Base-by-base conservation (phyloP, 495 filamentous ascomycete species). In the Hypoxylon fuscum region DNA sequence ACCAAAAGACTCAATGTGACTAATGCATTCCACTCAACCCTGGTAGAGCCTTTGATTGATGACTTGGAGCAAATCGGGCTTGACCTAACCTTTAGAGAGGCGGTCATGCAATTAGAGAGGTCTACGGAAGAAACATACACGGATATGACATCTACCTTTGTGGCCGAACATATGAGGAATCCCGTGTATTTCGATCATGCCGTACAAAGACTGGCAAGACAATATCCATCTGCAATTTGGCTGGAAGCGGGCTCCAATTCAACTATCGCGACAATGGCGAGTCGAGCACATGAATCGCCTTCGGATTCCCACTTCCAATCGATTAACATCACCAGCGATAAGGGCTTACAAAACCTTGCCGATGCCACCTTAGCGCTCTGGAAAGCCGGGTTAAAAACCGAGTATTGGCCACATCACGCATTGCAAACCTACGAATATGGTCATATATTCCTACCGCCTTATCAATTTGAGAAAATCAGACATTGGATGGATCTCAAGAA, bases 131-230 rank as follows among this genome's bases (percentile, higher is more conserved):
- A n/a, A n/a, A n/a, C n/a, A n/a, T n/a, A 32, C 14, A 35, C 7
- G 6, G 61, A 15, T 55, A 71, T 14, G 25, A 43, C 45, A 9
- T 59, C 58, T 11, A 17, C 31, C 10, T 72, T 71, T 23, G 72
- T 81, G 0, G 66, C 76, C 0, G 62, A 77, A 0, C 84, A 87
- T 53, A 78, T 79, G 55, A 69, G 81, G 4, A 64, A 78, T 1
- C 79, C 84, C 0, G 84, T 87, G 0, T 84, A 69, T 54, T 87
- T 85, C 53, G 47, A 69, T 6, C 71, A 82, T 7, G 82, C 83
- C 0, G 62, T 85, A 0, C 68, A 77, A 25, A 62, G 82, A 20
- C 66, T 85, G 0, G 59, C 75, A 5, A 50, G 73, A 17, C 38
- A 68, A 3, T 72, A 77, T 42, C 66, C 71, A 0, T 32, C 64